These are phyloP conservation scores for Arabidopsis lyrata DNA, from an alignment of 441 rosid species.

Conservation along the genomic window DNA sequence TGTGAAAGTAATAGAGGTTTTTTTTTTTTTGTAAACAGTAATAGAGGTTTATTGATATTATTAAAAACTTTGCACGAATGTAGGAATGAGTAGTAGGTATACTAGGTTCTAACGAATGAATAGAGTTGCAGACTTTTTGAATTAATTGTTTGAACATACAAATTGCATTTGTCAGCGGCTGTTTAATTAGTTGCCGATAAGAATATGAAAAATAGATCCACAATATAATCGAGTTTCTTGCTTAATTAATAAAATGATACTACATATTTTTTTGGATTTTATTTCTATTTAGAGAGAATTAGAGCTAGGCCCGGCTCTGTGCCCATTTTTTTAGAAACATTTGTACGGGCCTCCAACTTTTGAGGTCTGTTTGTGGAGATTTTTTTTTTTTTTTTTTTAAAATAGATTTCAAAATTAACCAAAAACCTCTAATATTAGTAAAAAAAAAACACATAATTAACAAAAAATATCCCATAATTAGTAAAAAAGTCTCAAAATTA, in stretches of 20 bases:
- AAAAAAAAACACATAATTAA: too few species aligned
- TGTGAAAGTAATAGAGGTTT: not conserved
- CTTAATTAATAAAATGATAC: not conserved
- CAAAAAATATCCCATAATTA: too few species aligned
- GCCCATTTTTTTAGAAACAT: too few species aligned
- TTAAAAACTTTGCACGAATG: not conserved
- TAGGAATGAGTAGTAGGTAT: not conserved
- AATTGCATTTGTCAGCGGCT: not conserved
- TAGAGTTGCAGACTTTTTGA: not conserved
- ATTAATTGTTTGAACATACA: not conserved
- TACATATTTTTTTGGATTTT: not conserved
- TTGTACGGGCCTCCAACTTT: too few species aligned
- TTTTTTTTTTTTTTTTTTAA: too few species aligned
- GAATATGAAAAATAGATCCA: not conserved
- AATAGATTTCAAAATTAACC: too few species aligned
- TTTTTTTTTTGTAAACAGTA: too few species aligned
- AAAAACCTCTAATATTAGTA: too few species aligned
- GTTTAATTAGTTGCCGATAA: not conserved
- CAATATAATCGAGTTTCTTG: not conserved
- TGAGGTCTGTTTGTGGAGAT: too few species aligned
- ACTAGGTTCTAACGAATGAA: not conserved
- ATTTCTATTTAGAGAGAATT: not conserved
- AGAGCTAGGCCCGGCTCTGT: too few species aligned
- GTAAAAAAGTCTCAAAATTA: too few species aligned
- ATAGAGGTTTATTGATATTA: not conserved